phyloP scores from a whole-genome alignment of 768 basidiomycete genomes.

The Ramaria sp. region DNA sequence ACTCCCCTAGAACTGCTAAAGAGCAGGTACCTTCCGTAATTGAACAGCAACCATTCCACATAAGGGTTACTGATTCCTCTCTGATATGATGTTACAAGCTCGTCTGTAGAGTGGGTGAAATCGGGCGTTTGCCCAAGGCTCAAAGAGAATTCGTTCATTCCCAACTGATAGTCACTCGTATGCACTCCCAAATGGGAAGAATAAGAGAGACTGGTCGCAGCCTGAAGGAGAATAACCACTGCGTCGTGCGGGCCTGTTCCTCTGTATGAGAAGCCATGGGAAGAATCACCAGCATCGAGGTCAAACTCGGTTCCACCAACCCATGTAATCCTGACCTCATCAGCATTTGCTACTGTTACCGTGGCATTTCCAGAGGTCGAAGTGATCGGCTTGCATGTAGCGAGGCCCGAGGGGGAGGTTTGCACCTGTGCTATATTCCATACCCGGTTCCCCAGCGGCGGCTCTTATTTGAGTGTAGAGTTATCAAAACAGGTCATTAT shows the following conservation, averaged over 20 bases:
- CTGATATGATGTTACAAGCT: conserved; percentile 39
- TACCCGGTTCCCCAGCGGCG: conserved; percentile 37
- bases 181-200: conserved; percentile 34
- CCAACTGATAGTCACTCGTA: conserved; percentile 34
- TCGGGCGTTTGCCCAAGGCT: conserved; percentile 49
- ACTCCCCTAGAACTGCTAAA: conserved; percentile 47
- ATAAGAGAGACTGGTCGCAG: conserved; percentile 22
- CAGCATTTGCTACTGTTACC: conserved; percentile 28
- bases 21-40: conserved; percentile 59
- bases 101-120: conserved; percentile 42
- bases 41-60: conserved; percentile 65
- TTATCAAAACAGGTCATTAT: conserved; percentile 50
- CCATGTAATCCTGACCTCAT: conserved; percentile 57
- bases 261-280: conserved; percentile 47
- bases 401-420: conserved; percentile 20
- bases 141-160: conserved; percentile 37
- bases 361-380: conserved; percentile 24
- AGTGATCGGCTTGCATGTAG: conserved; percentile 27
- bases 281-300: conserved; percentile 46
- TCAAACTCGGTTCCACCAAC: conserved; percentile 64
- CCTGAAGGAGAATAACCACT: conserved; percentile 27
- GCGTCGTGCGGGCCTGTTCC: conserved; percentile 46
- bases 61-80: conserved; percentile 48
- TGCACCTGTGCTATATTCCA: conserved; percentile 46
- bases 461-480: conserved; percentile 47